Conservation (phyloP, 495 filamentous ascomycete genomes). For the Penicillium silybi region DNA sequence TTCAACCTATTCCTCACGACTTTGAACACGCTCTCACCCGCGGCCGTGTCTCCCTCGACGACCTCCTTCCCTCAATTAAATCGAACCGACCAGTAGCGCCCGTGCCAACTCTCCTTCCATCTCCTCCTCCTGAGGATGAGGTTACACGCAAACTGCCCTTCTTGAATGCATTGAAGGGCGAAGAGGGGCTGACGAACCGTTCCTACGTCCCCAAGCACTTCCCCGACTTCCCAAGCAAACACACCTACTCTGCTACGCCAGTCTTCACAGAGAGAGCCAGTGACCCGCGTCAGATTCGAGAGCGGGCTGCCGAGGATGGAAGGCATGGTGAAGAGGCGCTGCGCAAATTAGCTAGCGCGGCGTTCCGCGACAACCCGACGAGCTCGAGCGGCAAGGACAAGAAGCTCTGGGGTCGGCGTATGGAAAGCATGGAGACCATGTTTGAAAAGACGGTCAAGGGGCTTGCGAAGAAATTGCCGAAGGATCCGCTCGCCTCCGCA, state of each 20-base stretch:
- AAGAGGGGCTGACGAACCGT: constrained; percentile 43
- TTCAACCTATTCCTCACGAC: constrained; percentile 61
- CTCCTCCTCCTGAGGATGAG: constrained; percentile 45
- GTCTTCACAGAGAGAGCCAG: constrained; percentile 62
- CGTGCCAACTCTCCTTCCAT: constrained; percentile 35
- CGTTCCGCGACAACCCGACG: constrained; percentile 41
- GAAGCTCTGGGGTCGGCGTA: constrained; percentile 41
- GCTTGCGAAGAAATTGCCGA: constrained; percentile 33
- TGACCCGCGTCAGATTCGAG: constrained; percentile 68
- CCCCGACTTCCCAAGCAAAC: constrained; percentile 65
- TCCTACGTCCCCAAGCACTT: constrained; percentile 64
- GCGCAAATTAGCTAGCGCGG: constrained; percentile 57
- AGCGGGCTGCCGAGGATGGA: constrained; percentile 69
- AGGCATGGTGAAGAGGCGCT: constrained; percentile 70
- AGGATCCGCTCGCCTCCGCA: constrained; percentile 11
- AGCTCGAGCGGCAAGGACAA: constrained; percentile 36
- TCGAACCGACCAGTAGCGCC: constrained; percentile 28
- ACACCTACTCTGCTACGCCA: constrained; percentile 67
- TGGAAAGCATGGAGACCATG: constrained; percentile 46
- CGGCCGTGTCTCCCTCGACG: constrained; percentile 28
- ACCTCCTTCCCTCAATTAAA: constrained; percentile 41
- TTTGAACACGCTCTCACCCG: constrained; percentile 60
- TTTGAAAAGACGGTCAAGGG: constrained; percentile 46
- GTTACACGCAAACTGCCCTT: constrained; percentile 40
- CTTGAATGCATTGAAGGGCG: constrained; percentile 51